Base-by-base conservation (phyloP, 2,329 filamentous ascomycete species). In the Aureobasidium sp. region DNA sequence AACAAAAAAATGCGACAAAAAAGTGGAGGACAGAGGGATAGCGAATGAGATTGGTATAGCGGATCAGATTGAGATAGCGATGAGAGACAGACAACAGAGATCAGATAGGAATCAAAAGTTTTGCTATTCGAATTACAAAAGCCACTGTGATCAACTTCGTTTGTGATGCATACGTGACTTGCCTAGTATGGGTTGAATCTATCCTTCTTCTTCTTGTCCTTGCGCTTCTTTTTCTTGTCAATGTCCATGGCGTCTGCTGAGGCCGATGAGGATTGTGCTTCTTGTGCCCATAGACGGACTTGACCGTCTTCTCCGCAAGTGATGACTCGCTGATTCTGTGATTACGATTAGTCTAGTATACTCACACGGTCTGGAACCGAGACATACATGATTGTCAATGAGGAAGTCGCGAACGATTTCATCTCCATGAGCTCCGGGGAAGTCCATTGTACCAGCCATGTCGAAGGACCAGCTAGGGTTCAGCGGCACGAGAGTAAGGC, bases 261-360 rank as follows among this genome's bases (percentile, higher is more conserved):
- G 13, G 32, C 63, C 8, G 39, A 47, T 16, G 30, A 36, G 8
- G 54, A 3, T 16, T 39, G 34, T 29, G 47, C 58, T 5, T 53
- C 64, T 34, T 65, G 64, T 61, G 71, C 73, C 78, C 78, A 81
- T 1, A 75, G 71, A 52, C 74, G 73, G 32, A 81, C 70, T 6
- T 68, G 68, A 8, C 78, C 76, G 64, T 81, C 78, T 68, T 81
- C 78, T n/a, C 78, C 78, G 64, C 76, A 78, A 13, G 74, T 80
- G 64, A 76, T 76, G n/a, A 75, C 72, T 15, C 62, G 16, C 21
- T 61, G 54, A 27, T 62, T 53, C 55, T 63, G 29, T 42, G 4
- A 15, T 13, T 27, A 10, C 29, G n/a, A 21, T 45, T 5, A 44
- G 30, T 11, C 10, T 27, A n/a, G 37, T 5, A 25, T 2, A 9